Percentiles rank a stretch among this genome's conserved stretches.
Evolutionary conservation across 768 basidiomycete species (phyloP).

Genomic region (Cystobasidium ongulense): DNA sequence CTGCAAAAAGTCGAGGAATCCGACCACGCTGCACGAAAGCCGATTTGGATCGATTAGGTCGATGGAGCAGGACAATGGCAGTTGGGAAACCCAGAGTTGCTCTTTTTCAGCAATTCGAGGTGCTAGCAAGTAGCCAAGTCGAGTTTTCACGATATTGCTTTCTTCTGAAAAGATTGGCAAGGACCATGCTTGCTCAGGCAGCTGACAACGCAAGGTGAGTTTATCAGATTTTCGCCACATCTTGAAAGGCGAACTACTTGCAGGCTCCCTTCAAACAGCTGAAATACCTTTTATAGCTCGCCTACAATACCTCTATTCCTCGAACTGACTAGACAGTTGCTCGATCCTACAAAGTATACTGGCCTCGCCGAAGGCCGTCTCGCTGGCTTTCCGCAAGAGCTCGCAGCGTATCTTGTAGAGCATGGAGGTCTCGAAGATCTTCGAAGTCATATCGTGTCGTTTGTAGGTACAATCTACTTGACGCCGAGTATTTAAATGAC

Average conservation of each 20-base stretch:
- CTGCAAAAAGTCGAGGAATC: background rate
- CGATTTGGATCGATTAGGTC: conserved; percentile 1
- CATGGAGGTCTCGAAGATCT: conserved; percentile 1
- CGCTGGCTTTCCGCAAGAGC: background rate
- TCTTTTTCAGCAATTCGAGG: conserved; percentile 14
- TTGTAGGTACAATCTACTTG: conserved; percentile 1
- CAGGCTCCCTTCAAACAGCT: background rate
- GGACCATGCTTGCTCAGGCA: background rate
- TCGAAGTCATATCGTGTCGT: conserved; percentile 18
- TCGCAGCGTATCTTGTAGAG: conserved; percentile 17
- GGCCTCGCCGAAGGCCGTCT: background rate
- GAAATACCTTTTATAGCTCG: background rate
- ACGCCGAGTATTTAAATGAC: background rate
- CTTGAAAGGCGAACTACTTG: background rate
- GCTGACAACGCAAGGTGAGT: conserved; percentile 8
- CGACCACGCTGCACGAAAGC: background rate
- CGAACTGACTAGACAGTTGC: conserved; percentile 31
- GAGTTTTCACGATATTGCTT: background rate
- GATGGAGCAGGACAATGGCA: conserved; percentile 19
- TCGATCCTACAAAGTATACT: conserved; percentile 26
- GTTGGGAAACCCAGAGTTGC: conserved; percentile 4
- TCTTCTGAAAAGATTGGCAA: background rate
- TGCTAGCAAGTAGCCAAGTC: background rate
- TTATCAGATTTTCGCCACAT: background rate
- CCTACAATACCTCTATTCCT: conserved; percentile 29